Conservation (phyloP, 192 early-diverging fungal genomes). For the Helicostylum pulchrum region DNA sequence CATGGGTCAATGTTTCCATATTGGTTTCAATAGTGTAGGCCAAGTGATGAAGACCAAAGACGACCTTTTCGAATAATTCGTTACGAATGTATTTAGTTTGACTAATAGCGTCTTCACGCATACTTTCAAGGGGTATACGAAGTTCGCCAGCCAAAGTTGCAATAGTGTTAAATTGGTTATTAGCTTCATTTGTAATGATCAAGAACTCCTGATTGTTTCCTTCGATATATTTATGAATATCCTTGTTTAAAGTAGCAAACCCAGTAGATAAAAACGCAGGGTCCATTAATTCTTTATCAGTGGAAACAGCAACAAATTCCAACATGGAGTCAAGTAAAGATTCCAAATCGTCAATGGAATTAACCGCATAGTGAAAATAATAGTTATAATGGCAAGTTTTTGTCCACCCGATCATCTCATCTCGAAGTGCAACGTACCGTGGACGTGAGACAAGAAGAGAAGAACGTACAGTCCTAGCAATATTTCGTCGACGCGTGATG, state of each 20-base stretch:
- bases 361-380: background rate
- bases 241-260: no score
- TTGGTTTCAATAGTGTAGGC: no score
- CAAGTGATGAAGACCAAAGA: no score
- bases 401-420: background rate
- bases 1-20: no score
- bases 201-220: background rate
- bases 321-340: background rate
- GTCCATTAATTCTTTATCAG: background rate
- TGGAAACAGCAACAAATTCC: background rate
- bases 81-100: no score
- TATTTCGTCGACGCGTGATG: slow-evolving; percentile 3
- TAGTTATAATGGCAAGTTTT: no score
- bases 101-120: background rate
- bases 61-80: no score
- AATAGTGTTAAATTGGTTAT: background rate
- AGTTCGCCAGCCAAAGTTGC: background rate
- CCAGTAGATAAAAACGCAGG: background rate
- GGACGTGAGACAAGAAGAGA: background rate
- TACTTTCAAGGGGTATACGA: slow-evolving; percentile 8
- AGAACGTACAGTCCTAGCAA: background rate
- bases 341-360: background rate
- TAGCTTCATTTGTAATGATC: background rate
- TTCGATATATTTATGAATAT: no score
- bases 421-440: background rate